phyloP scores from a whole-genome alignment of 768 basidiomycete genomes.

The Dictyophora rubrovolvata region DNA sequence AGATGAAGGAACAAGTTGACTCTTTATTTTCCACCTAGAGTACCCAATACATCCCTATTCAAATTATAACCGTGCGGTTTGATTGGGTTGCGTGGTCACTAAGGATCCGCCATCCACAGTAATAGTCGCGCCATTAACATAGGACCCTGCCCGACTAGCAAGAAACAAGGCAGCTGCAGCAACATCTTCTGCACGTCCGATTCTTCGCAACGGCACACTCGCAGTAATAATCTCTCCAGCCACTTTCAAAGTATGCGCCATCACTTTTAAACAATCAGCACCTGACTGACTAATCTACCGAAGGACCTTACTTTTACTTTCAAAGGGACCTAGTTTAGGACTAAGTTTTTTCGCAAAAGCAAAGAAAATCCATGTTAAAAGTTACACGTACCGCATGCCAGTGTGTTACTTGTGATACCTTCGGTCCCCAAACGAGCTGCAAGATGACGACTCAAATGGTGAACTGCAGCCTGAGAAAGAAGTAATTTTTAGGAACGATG shows the following conservation, averaged over 20 bases:
- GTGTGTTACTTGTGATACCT: conserved; percentile 51
- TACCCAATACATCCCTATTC: not conserved
- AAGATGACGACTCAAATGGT: conserved; percentile 49
- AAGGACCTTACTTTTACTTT: conserved; percentile 29
- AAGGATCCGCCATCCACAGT: conserved; percentile 50
- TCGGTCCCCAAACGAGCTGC: conserved; percentile 46
- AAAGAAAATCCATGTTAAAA: not conserved
- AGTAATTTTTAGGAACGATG: not conserved
- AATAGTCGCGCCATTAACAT: conserved; percentile 55
- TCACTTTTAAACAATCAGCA: conserved; percentile 30
- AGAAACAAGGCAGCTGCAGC: conserved; percentile 55
- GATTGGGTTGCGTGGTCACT: conserved; percentile 17
- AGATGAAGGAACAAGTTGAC: not conserved
- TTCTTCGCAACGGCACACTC: conserved; percentile 38
- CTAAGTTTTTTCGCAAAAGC: not conserved
- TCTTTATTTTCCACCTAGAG: not conserved
- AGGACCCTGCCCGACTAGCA: conserved; percentile 48
- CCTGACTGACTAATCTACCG: conserved; percentile 1
- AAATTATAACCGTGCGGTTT: not conserved
- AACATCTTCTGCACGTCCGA: conserved; percentile 57
- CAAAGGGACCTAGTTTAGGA: conserved; percentile 23
- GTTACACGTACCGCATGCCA: conserved; percentile 41
- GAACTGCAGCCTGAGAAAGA: conserved; percentile 34
- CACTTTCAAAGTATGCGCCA: conserved; percentile 38
- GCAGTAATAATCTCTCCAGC: conserved; percentile 34